Base-by-base conservation (phyloP, 148 eudicot species). In the Hydrangea macrophylla region DNA sequence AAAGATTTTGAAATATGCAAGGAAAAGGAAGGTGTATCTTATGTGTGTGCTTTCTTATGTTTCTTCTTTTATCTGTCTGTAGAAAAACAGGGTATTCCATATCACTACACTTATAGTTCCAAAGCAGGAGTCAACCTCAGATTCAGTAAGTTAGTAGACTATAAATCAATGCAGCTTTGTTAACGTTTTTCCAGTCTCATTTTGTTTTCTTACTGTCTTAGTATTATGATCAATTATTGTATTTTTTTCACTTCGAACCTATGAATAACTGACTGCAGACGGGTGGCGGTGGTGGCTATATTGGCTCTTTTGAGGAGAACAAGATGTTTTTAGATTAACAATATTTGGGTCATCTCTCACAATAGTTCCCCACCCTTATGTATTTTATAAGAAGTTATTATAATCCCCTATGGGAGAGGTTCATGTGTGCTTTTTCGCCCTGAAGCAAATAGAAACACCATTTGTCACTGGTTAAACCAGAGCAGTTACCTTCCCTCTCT, bases 71-170 rank as follows among this genome's bases (percentile, higher is more conserved):
- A 55, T 80, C 26, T 75, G 48, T 78, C n/a, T 83, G 91, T 74
- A 94, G 98, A 86, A 86, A 85, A 94, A 94, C 74, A 84, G 96
- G 72, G 88, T 86, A 72, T 94, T 94, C 71, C 90, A 94, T 55
- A 90, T 94, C 72, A 90, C 89, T 59, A 81, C 92, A 1, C 83
- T 94, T 70, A 90, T 94, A 35, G 70, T 94, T 71, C 98, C 98
- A 33, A 94, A 94, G 86, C 98, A 94, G 74, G 98, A 94, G 78
- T 85, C 98, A 69, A 94, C 98, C 70, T 90, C 98, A 35, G 98
- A 94, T 74, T 90, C 97, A 66, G 98, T 94, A 84, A 78, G 88
- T n/a, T n/a, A n/a, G n/a, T n/a, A n/a, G n/a, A 7, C 6, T 28
- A 54, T 57, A 6, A 15, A 62, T 56, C 48, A 17, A 22, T n/a